These are phyloP conservation scores for Torulaspora maleeae DNA, from an alignment of 805 yeast genomes.

Conservation along the genomic window DNA sequence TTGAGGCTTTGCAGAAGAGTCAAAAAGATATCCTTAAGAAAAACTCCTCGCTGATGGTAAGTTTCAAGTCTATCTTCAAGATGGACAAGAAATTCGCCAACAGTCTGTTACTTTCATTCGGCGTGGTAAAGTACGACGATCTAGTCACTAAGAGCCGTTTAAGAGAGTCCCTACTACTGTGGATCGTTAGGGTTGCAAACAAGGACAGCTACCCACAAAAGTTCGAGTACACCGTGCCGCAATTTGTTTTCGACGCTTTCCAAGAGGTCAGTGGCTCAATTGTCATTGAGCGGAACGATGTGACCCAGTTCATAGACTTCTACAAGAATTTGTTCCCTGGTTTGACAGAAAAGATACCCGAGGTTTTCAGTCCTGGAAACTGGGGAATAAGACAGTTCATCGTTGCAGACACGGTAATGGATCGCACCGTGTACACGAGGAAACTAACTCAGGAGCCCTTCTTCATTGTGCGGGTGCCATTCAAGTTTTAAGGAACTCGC, in stretches of 20 bases:
- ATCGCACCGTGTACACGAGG: slow-evolving; percentile 45
- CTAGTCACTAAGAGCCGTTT: slow-evolving; percentile 45
- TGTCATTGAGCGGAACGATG: slow-evolving; percentile 48
- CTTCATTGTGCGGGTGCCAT: slow-evolving; percentile 28
- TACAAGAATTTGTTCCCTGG: slow-evolving; percentile 52
- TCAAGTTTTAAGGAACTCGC: slow-evolving; percentile 1
- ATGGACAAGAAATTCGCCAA: slow-evolving; percentile 50
- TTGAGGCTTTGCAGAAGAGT: slow-evolving; percentile 36
- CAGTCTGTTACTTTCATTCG: slow-evolving; percentile 52
- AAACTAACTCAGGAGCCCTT: slow-evolving; percentile 36
- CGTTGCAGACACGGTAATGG: slow-evolving; percentile 49
- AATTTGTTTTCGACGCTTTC: slow-evolving; percentile 46
- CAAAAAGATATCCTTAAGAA: slow-evolving; percentile 46
- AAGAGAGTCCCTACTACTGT: slow-evolving; percentile 57
- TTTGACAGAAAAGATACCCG: slow-evolving; percentile 48
- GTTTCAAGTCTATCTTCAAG: slow-evolving; percentile 56
- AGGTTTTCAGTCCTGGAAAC: slow-evolving; percentile 48
- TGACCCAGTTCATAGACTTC: slow-evolving; percentile 48
- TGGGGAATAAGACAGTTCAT: slow-evolving; percentile 42
- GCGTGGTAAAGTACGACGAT: slow-evolving; percentile 51
- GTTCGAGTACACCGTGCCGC: slow-evolving; percentile 39
- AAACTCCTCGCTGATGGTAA: slow-evolving; percentile 33
- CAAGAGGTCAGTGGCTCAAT: slow-evolving; percentile 36
- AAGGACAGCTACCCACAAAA: slow-evolving; percentile 34
- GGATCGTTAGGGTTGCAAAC: slow-evolving; percentile 58